Conservation (phyloP, 2,329 filamentous ascomycete genomes). For the Beauveria sp. region DNA sequence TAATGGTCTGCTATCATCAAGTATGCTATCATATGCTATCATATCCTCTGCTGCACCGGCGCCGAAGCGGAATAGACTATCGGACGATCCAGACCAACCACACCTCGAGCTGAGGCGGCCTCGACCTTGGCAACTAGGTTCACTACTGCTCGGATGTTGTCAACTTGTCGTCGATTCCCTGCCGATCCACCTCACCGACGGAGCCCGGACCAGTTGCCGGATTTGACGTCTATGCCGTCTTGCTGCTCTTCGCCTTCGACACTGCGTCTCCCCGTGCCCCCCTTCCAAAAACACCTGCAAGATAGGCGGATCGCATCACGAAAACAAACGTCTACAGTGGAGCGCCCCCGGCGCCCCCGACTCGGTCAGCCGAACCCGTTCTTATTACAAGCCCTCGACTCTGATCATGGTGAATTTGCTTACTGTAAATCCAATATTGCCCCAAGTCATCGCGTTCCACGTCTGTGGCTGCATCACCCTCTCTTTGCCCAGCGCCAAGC, state of each 20-base stretch:
- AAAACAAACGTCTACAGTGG: slow-evolving; percentile 43
- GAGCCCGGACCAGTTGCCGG: slow-evolving; percentile 9
- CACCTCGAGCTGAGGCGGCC: not conserved
- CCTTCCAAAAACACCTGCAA: slow-evolving; percentile 52
- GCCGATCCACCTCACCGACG: not conserved
- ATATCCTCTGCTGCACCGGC: not conserved
- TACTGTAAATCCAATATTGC: slow-evolving; percentile 61
- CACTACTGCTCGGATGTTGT: not conserved
- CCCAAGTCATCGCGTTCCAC: slow-evolving; percentile 69
- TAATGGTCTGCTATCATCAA: not conserved
- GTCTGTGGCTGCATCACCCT: slow-evolving; percentile 41
- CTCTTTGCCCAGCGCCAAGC: slow-evolving; percentile 49
- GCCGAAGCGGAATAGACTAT: not conserved
- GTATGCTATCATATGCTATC: not conserved
- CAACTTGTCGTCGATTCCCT: not conserved
- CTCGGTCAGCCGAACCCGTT: slow-evolving; percentile 6
- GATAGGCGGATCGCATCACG: slow-evolving; percentile 47
- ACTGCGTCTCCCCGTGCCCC: slow-evolving; percentile 20
- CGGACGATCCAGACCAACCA: slow-evolving; percentile 2
- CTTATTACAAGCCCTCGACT: not conserved
- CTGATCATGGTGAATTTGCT: slow-evolving; percentile 19
- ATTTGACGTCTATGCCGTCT: slow-evolving; percentile 18
- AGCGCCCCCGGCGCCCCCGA: not conserved
- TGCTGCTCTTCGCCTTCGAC: slow-evolving; percentile 16
- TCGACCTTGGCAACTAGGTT: not conserved